Evolutionary conservation across 768 basidiomycete genomes (phyloP).

Genomic region (Xanthoconium stramineum): DNA sequence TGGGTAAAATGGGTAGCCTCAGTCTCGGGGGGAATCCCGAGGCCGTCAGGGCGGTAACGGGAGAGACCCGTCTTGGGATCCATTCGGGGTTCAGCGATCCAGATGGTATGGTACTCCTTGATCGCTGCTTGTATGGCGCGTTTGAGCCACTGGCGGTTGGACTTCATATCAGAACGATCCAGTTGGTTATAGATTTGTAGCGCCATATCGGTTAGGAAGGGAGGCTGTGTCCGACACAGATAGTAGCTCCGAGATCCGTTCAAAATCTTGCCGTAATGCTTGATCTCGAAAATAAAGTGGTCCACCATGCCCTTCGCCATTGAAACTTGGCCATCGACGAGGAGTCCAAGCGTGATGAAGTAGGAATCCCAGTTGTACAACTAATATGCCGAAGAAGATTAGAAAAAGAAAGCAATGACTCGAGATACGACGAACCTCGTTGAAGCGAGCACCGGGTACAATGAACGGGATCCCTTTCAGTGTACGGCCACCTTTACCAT

Average conservation of each 20-base stretch:
- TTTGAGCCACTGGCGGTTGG: conserved; percentile 89
- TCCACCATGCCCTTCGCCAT: conserved; percentile 99
- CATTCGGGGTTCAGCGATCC: conserved; percentile 93
- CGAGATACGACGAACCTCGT: conserved; percentile 60
- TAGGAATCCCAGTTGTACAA: conserved; percentile 96
- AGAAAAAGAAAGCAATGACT: conserved; percentile 1
- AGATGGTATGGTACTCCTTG: conserved; percentile 98
- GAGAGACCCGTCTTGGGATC: conserved; percentile 94
- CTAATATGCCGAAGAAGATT: conserved; percentile 37
- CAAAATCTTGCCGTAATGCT: conserved; percentile 93
- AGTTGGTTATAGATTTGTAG: conserved; percentile 97
- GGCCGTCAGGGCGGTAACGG: conserved; percentile 87
- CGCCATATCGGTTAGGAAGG: conserved; percentile 98
- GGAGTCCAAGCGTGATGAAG: conserved; percentile 89
- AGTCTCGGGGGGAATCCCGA: conserved; percentile 97
- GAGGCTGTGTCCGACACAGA: conserved; percentile 93
- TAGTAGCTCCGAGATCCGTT: conserved; percentile 97
- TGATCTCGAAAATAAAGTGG: conserved; percentile 99
- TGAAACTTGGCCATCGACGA: conserved; percentile 90
- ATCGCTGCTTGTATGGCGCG: conserved; percentile 95
- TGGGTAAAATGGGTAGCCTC: conserved; percentile 99
- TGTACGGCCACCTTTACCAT: conserved; percentile 71
- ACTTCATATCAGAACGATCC: conserved; percentile 73
- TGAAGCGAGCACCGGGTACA: conserved; percentile 93
- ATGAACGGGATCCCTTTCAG: conserved; percentile 95